phyloP scores from a whole-genome alignment of 2,329 filamentous ascomycete genomes.

The Cephalotrichum gorgonifer region DNA sequence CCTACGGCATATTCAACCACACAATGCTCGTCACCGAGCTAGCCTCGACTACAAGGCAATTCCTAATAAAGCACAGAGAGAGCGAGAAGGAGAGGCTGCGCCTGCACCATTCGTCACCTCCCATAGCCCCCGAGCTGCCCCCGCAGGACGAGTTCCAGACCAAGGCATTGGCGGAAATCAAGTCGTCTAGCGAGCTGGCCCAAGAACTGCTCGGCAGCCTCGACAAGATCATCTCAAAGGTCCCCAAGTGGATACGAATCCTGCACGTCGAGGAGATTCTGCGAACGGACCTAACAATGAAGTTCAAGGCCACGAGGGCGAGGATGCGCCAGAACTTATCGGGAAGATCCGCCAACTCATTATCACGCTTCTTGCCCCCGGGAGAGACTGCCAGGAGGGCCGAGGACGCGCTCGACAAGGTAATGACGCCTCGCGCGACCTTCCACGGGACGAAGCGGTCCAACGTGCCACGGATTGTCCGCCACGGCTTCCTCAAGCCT shows the following conservation, averaged over 20 bases:
- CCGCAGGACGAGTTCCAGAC: not conserved
- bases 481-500: constrained; percentile 30
- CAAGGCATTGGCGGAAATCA: constrained; percentile 2
- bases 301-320: constrained; percentile 14
- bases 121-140: not conserved
- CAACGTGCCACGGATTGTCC: constrained; percentile 29
- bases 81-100: not conserved
- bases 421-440: constrained; percentile 23
- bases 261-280: constrained; percentile 28
- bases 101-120: not conserved
- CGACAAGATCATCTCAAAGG: constrained; percentile 18
- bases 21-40: constrained; percentile 5
- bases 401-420: constrained; percentile 23
- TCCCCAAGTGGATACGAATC: constrained; percentile 21
- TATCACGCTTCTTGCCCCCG: not conserved
- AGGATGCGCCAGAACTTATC: not conserved
- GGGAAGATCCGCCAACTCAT: not conserved
- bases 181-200: constrained; percentile 15
- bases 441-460: constrained; percentile 28
- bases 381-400: not conserved
- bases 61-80: not conserved
- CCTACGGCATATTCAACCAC: constrained; percentile 14
- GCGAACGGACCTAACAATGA: constrained; percentile 18
- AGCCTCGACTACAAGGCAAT: not conserved
- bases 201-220: constrained; percentile 19